Percentiles rank a stretch among this genome's conserved stretches.
These are phyloP conservation scores for Myxozyma neotropica DNA, from an alignment of 805 yeast species.

Conservation along the genomic window DNA sequence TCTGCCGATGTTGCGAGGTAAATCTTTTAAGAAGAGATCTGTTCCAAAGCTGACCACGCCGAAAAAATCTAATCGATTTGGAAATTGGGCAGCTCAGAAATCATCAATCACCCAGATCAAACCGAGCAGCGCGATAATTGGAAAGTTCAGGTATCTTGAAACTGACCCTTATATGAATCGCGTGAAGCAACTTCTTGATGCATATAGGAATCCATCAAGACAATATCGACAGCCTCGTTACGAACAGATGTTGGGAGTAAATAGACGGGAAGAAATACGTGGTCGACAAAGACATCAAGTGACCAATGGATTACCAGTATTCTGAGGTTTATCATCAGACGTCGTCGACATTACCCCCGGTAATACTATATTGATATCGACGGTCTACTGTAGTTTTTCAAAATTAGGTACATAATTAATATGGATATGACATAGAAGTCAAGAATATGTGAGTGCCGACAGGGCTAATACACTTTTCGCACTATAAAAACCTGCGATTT, in stretches of 20 bases:
- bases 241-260: conserved; percentile 10
- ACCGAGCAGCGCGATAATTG: not conserved
- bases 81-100: not conserved
- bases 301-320: too few relatives aligned
- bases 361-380: too few relatives aligned
- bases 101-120: not conserved
- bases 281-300: not conserved
- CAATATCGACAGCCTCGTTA: conserved; percentile 11
- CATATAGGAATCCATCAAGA: conserved; percentile 4
- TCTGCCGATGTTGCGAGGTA: not conserved
- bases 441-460: too few relatives aligned
- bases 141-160: conserved; percentile 1
- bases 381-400: too few relatives aligned
- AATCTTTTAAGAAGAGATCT: not conserved
- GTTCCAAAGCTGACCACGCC: not conserved
- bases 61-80: conserved; percentile 5
- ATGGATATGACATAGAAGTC: too few relatives aligned
- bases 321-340: too few relatives aligned
- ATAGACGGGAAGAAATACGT: not conserved
- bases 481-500: too few relatives aligned
- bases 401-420: too few relatives aligned
- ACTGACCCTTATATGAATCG: conserved; percentile 15
- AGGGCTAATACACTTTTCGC: too few relatives aligned
- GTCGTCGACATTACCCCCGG: too few relatives aligned
- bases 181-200: conserved; percentile 19